Evolutionary conservation across 805 yeast genomes (phyloP).

Genomic region (Ogataea nitratoaversa): DNA sequence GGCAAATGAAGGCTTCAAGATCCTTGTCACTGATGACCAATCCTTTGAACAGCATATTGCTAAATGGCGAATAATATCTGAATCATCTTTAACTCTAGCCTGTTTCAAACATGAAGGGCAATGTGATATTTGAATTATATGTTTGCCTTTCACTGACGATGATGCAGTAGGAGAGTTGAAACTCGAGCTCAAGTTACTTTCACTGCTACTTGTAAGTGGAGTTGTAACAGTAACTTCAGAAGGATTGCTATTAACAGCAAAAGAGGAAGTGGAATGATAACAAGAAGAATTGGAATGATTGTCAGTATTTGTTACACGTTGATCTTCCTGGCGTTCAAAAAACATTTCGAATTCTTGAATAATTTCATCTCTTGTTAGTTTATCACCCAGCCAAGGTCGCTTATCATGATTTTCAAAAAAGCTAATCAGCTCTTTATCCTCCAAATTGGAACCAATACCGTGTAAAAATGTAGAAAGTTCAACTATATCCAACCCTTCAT

Average conservation of each 20-base stretch:
- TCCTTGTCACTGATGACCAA: constrained; percentile 63
- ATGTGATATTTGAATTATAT: constrained; percentile 54
- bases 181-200: background rate
- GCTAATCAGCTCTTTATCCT: constrained; percentile 49
- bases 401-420: constrained; percentile 46
- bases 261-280: background rate
- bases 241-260: background rate
- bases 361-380: constrained; percentile 40
- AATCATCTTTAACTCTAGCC: constrained; percentile 51
- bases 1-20: constrained; percentile 65
- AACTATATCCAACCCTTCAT: constrained; percentile 45
- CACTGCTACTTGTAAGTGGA: too few relatives aligned
- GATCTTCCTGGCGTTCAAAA: constrained; percentile 18
- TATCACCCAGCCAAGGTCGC: constrained; percentile 52
- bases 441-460: constrained; percentile 52
- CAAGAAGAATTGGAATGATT: background rate
- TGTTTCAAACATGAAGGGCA: constrained; percentile 79
- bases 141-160: constrained; percentile 9
- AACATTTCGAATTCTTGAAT: constrained; percentile 44
- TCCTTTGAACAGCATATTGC: constrained; percentile 81
- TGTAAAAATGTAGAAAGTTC: constrained; percentile 66
- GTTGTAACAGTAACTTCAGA: background rate
- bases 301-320: background rate
- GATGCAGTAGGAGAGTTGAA: background rate
- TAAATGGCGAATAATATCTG: constrained; percentile 79